Evolutionary conservation across 805 yeast genomes (phyloP).

Genomic region (Wickerhamiella bombiphila): DNA sequence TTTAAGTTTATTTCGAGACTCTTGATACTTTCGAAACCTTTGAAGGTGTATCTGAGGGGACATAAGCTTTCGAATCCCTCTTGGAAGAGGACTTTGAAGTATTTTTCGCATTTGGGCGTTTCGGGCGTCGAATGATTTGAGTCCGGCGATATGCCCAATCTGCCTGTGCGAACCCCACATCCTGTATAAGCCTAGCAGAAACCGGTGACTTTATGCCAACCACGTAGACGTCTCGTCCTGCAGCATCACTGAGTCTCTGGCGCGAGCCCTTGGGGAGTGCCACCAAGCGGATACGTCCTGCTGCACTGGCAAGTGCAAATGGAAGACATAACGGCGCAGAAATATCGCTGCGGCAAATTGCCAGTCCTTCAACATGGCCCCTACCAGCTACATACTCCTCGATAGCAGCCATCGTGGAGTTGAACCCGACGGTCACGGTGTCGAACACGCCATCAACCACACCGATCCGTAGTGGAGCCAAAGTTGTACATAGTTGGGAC

Average conservation of each 20-base stretch:
- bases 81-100: no score
- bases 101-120: neutral
- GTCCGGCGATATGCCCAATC: constrained; percentile 14
- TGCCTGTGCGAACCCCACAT: constrained; percentile 8
- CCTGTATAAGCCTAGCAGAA: constrained; percentile 3
- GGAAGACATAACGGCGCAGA: constrained; percentile 11
- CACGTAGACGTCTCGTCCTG: constrained; percentile 7
- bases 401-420: constrained; percentile 16
- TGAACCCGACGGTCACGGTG: constrained; percentile 16
- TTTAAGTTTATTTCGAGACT: no score
- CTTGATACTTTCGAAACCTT: no score
- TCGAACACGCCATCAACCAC: constrained; percentile 5
- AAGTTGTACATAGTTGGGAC: constrained; percentile 2
- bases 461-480: constrained; percentile 4
- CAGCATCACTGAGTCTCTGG: constrained; percentile 2
- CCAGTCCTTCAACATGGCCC: constrained; percentile 7
- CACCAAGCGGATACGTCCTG: constrained; percentile 8
- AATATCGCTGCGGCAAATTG: constrained; percentile 15
- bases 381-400: constrained; percentile 6
- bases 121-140: neutral
- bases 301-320: constrained; percentile 15
- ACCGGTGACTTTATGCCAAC: constrained; percentile 8
- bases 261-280: constrained; percentile 12
- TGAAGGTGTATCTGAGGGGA: no score
- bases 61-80: no score